Evolutionary conservation across 1,284 basidiomycete genomes (phyloP), one percentile per base, ranked within the genome.

Genomic region (Ustilago trichophora): DNA sequence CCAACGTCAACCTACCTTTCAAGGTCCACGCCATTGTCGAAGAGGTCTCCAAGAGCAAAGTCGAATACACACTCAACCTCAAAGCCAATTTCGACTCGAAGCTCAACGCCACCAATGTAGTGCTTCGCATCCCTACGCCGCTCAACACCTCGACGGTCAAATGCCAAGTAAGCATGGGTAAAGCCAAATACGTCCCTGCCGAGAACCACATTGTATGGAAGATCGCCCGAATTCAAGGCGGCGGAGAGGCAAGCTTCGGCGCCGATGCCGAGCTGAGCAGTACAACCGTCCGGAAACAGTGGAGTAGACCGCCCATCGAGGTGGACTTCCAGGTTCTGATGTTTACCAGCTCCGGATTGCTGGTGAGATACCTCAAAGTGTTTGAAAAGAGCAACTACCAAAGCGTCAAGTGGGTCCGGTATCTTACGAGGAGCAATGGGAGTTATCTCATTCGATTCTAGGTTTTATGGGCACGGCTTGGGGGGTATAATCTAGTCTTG

Each of bases 131-230:
- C 84, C 96, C 96, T 2, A 97, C 94, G 15, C 95, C 96, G 2
- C 82, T 97, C 54, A 98, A 97, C 79, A 92, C 95, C 8, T 94
- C 93, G 0, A 88, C 86, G 22, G 93, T 93, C 10, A 91, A 94
- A 54, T 93, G 91, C 82, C 94, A 97, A 82, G 91, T 92, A 3
- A 87, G 88, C 4, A 87, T 87, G 41, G 96, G 96, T 4, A 98
- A 98, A 84, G 96, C 94, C 7, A 98, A 98, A 82, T 98, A 98
- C 78, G 90, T 91, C 1, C 93, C 95, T 0, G 91, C 87, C 0
- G 96, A 98, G 83, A 97, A 98, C 73, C 87, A 93, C 27, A 91
- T 98, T 50, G 86, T 98, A 0, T 99, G 96, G 96, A 98, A 97
- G 93, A 89, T 99, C 41, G 89, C 92, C 1, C 86, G 92, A 53